A percentile compares a stretch with the other conserved stretches of the same genome.
These are phyloP conservation scores for Trichocladium uniseriatum DNA, from an alignment of 495 filamentous ascomycete genomes.

Conservation along the genomic window DNA sequence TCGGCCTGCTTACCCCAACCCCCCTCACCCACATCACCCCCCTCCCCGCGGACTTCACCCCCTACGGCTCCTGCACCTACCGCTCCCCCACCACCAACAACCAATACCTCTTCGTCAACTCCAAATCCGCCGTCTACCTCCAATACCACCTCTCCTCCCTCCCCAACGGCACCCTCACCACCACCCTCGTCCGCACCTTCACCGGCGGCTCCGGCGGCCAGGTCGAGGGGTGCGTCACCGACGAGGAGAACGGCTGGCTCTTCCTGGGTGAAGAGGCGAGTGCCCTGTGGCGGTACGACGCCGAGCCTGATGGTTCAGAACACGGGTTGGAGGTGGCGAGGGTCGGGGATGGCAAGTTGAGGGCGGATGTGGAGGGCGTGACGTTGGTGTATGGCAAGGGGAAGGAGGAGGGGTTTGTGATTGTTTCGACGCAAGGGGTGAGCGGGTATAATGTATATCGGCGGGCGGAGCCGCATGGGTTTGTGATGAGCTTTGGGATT, in stretches of 20 bases:
- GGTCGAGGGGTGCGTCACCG: conserved; percentile 4
- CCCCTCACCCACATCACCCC: conserved; percentile 1
- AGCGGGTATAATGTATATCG: conserved; percentile 9
- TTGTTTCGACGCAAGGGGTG: conserved; percentile 6
- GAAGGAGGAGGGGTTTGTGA: background rate
- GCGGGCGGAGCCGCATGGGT: conserved; percentile 4
- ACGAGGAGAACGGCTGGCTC: conserved; percentile 3
- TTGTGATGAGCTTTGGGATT: conserved; percentile 3
- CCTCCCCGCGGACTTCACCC: background rate
- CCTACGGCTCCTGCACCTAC: conserved; percentile 11
- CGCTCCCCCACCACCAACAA: conserved; percentile 7
- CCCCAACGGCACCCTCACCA: background rate
- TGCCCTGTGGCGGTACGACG: conserved; percentile 7
- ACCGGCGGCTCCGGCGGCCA: conserved; percentile 5
- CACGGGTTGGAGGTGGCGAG: background rate
- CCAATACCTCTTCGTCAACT: conserved; percentile 12
- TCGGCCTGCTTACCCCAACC: background rate
- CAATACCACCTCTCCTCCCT: conserved; percentile 3
- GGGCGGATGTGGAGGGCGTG: conserved; percentile 6
- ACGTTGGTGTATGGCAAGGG: conserved; percentile 4
- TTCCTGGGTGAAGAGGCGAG: conserved; percentile 8
- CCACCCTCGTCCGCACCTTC: conserved; percentile 4
- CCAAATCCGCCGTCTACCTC: conserved; percentile 3
- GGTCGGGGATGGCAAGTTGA: background rate
- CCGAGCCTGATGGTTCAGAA: background rate